Evolutionary conservation across 352 stramenopile genomes (phyloP), one percentile per base, ranked within the genome.

Genomic region (Phytophthora quininea): DNA sequence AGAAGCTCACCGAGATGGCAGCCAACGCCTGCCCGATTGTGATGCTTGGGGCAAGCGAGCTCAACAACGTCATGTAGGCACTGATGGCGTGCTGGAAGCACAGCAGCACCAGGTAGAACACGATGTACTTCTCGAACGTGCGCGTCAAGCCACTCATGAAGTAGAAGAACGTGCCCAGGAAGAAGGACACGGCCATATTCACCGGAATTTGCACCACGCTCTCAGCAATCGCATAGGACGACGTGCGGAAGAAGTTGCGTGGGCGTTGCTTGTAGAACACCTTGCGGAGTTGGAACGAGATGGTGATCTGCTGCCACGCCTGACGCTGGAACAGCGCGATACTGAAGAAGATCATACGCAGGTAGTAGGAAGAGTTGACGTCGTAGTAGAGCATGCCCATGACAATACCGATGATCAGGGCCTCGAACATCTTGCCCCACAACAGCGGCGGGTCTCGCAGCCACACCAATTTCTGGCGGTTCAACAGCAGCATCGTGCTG

Each of bases 211-310:
- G 68, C 32, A 89, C 65, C 33, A 84, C 66, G 42, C 61, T 71
- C 33, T 80, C 69, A 3, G 76, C 88, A 47, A 95, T 74, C 4
- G 86, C 73, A 58, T 96, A 97, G 33, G 84, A 81, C 3, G 79
- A 69, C 30, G 88, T 84, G 1, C 82, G 80, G 65, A 93, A 97
- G 67, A 96, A 97, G 64, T 95, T 96, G 40, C 79, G 73, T 29
- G 88, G 77, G 0, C 77, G 71, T 35, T 96, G 90, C 67, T 95
- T 96, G 79, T 96, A 96, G 69, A 93, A 97, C 0, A 96, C 87
- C 7, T 77, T 77, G 12, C 90, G 84, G 35, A 95, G 27, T 79
- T 84, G 76, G 54, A 88, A 87, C n/a, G 71, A 64, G 31, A 91
- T 88, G 24, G 82, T 84, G 46, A 89, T 76, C 58, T 87, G 82